phyloP scores from a whole-genome alignment of 1,284 basidiomycete genomes.

The Bjerkandera adusta region DNA sequence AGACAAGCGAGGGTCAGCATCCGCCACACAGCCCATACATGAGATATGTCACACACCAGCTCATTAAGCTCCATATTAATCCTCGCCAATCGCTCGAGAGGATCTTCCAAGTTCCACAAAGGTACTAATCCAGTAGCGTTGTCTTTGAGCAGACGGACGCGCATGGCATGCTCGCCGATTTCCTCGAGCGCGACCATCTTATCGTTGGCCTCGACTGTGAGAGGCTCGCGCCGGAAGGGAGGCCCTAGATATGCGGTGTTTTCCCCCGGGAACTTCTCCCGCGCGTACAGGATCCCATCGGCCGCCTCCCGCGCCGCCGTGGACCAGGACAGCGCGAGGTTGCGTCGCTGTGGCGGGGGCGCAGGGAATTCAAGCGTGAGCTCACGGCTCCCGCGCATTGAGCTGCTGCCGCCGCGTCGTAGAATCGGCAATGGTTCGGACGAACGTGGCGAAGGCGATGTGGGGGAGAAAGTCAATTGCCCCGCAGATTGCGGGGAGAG shows the following conservation, averaged over 20 bases:
- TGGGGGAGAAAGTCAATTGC: no score
- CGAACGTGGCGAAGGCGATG: no score
- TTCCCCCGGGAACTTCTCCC: conserved; percentile 27
- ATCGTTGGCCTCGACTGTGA: conserved; percentile 24
- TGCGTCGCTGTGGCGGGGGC: no score
- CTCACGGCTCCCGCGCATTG: no score
- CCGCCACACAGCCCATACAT: neutral
- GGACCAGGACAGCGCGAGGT: conserved; percentile 11
- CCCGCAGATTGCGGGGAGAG: no score
- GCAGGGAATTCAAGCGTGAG: no score
- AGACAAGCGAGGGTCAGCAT: conserved; percentile 5
- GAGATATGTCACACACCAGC: conserved; percentile 25
- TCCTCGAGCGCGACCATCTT: conserved; percentile 27
- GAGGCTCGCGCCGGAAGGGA: conserved; percentile 27
- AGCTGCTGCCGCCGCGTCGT: no score
- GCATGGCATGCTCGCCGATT: conserved; percentile 25
- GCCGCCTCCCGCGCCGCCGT: conserved; percentile 25
- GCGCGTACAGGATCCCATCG: conserved; percentile 28
- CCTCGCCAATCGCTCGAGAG: conserved; percentile 29
- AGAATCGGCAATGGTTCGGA: no score
- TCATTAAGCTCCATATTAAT: conserved; percentile 32
- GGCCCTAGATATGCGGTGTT: conserved; percentile 19
- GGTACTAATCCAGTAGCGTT: conserved; percentile 26
- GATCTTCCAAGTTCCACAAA: conserved; percentile 29
- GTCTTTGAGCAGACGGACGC: conserved; percentile 23